Evolutionary conservation across 164 flowering plant genomes (phyloP).

Genomic region (Warburgia ugandensis): DNA sequence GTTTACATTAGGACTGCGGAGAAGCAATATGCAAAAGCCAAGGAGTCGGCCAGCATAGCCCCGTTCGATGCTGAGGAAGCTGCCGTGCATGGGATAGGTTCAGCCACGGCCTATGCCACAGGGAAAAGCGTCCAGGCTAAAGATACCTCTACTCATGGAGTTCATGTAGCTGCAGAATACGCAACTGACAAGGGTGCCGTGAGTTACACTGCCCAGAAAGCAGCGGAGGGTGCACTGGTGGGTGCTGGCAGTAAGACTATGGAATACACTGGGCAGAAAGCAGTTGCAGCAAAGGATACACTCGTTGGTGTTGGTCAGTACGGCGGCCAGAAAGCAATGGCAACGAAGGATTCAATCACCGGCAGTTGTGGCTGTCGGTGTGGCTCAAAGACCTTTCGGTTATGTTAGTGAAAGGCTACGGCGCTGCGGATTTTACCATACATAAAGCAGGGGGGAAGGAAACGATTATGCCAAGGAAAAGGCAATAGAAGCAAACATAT

Average conservation of each 20-base stretch:
- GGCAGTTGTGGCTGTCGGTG: too few species aligned
- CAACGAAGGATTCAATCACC: neutral
- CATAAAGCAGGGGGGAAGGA: too few species aligned
- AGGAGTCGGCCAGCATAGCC: conserved; percentile 9
- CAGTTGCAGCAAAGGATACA: conserved; percentile 39
- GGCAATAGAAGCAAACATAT: conserved; percentile 14
- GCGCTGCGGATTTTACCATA: too few species aligned
- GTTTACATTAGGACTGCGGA: conserved; percentile 42
- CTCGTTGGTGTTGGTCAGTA: neutral
- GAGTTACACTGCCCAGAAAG: conserved; percentile 10
- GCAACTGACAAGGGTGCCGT: conserved; percentile 16
- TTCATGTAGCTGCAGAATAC: conserved; percentile 6
- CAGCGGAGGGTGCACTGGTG: conserved; percentile 18
- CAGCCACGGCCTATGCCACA: conserved; percentile 7
- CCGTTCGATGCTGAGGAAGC: conserved; percentile 6
- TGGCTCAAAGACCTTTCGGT: too few species aligned
- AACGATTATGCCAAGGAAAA: conserved; percentile 2
- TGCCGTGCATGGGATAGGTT: conserved; percentile 8
- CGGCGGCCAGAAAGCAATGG: neutral
- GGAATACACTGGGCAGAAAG: conserved; percentile 27
- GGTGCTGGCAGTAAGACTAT: conserved; percentile 30
- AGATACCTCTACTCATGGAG: conserved; percentile 14
- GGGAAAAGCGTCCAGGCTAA: conserved; percentile 23
- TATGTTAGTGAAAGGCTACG: too few species aligned
- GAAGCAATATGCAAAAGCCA: conserved; percentile 30